Percentiles rank a stretch among this genome's conserved stretches.
These are phyloP conservation scores for Alternaria brassicae DNA, from an alignment of 2,329 filamentous ascomycete genomes.

Conservation along the genomic window DNA sequence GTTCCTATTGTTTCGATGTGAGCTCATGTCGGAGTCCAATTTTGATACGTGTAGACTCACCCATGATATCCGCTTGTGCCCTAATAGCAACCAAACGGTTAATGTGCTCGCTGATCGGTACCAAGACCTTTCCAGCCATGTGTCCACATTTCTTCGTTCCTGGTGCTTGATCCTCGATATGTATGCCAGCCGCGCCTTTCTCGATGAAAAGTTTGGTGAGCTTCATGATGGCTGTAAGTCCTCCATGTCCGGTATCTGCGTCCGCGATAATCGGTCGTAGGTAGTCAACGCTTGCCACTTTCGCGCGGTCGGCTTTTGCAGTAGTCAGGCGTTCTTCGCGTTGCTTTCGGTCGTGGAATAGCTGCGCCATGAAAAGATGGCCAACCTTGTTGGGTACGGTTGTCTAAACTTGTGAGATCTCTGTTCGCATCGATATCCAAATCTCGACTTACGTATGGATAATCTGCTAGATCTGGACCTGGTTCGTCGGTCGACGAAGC, in stretches of 20 bases:
- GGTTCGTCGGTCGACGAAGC: slow-evolving; percentile 95
- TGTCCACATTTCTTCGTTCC: slow-evolving; percentile 99
- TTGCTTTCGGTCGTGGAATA: slow-evolving; percentile 99
- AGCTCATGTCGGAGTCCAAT: neutral
- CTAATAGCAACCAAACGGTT: slow-evolving; percentile 96
- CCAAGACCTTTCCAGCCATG: slow-evolving; percentile 98
- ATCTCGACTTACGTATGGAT: slow-evolving; percentile 65
- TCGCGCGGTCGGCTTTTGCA: slow-evolving; percentile 74
- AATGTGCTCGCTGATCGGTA: slow-evolving; percentile 97
- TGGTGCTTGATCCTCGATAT: slow-evolving; percentile 98
- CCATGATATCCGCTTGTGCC: slow-evolving; percentile 98
- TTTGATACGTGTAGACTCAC: slow-evolving; percentile 51
- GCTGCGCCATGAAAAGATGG: slow-evolving; percentile 96
- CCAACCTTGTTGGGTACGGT: slow-evolving; percentile 98
- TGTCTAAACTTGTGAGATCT: slow-evolving; percentile 64
- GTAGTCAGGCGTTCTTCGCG: slow-evolving; percentile 88
- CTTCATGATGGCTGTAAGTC: slow-evolving; percentile 99
- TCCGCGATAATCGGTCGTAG: slow-evolving; percentile 95
- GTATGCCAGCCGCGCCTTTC: slow-evolving; percentile 94
- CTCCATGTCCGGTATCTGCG: slow-evolving; percentile 95
- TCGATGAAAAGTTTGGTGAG: slow-evolving; percentile 97
- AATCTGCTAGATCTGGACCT: slow-evolving; percentile 96
- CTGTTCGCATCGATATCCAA: neutral
- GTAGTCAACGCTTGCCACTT: slow-evolving; percentile 85
- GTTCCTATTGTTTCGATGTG: slow-evolving; percentile 59